Conservation (phyloP, 441 rosid species). For the Syzygium malaccense region DNA sequence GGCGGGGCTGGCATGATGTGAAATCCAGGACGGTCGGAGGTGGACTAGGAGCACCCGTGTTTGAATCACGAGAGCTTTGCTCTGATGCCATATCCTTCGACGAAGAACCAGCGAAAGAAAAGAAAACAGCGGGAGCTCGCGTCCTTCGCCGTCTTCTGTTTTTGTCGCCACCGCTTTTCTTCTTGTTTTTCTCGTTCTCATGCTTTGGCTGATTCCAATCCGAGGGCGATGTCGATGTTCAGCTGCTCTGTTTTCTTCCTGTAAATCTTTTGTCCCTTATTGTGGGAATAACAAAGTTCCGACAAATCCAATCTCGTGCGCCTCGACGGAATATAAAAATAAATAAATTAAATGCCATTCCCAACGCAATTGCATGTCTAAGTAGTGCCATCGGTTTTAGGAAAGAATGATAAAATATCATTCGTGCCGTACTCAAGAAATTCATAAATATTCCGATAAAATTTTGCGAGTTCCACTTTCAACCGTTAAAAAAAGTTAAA, state of each 20-base stretch:
- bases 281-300: background rate
- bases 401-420: background rate
- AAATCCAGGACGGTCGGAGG: background rate
- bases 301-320: background rate
- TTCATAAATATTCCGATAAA: background rate
- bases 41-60: background rate
- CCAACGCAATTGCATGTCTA: background rate
- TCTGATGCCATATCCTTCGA: background rate
- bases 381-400: background rate
- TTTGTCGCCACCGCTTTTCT: background rate
- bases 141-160: background rate
- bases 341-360: background rate
- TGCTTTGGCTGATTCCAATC: background rate
- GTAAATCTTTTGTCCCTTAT: background rate
- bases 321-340: rapidly evolving
- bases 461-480: background rate
- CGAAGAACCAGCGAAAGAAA: background rate
- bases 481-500: rapidly evolving
- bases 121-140: background rate
- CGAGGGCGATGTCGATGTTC: background rate
- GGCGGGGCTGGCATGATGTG: background rate
- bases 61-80: background rate
- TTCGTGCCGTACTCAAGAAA: background rate
- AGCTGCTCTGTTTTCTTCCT: background rate
- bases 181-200: rapidly evolving